A percentile compares a stretch with the other conserved stretches of the same genome.
These are phyloP conservation scores for Volvox carteri DNA, from an alignment of 163 green algal genomes.

Conservation along the genomic window DNA sequence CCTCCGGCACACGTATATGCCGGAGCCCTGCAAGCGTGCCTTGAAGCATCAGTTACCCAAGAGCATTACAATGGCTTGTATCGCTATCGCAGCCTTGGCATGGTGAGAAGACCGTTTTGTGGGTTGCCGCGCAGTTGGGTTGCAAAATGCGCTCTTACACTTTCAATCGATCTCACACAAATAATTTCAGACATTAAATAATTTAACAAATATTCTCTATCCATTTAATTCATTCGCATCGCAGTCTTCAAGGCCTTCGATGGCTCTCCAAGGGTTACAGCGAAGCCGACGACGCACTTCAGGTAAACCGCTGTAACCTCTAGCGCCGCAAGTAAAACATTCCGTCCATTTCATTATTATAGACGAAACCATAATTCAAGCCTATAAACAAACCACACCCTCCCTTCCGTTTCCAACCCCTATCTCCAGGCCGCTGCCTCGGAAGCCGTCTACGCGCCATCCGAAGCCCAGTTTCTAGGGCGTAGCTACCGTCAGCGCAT, in stretches of 20 bases:
- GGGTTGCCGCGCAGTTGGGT: background rate
- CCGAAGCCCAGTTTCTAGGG: constrained; percentile 43
- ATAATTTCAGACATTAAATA: no score
- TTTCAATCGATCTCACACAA: no score
- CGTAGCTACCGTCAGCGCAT: constrained; percentile 49
- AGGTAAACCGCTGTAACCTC: constrained; percentile 23
- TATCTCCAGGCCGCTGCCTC: constrained; percentile 24
- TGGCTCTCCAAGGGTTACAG: constrained; percentile 37
- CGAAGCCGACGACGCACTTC: background rate
- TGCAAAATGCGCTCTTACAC: no score
- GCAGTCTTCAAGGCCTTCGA: constrained; percentile 46
- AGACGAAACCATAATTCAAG: no score
- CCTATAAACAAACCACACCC: no score
- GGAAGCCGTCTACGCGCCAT: constrained; percentile 38
- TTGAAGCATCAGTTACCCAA: background rate
- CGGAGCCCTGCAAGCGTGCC: constrained; percentile 40
- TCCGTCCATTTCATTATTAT: no score
- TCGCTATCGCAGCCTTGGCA: background rate
- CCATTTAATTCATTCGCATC: background rate
- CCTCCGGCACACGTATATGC: background rate
- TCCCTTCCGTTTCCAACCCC: no score
- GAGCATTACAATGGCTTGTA: constrained; percentile 2
- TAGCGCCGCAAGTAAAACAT: no score
- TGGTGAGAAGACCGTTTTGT: constrained; percentile 33
- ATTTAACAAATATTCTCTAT: background rate